These are phyloP conservation scores for Phyllosticta citrichinensis DNA, from an alignment of 2,329 filamentous ascomycete species.

Conservation along the genomic window DNA sequence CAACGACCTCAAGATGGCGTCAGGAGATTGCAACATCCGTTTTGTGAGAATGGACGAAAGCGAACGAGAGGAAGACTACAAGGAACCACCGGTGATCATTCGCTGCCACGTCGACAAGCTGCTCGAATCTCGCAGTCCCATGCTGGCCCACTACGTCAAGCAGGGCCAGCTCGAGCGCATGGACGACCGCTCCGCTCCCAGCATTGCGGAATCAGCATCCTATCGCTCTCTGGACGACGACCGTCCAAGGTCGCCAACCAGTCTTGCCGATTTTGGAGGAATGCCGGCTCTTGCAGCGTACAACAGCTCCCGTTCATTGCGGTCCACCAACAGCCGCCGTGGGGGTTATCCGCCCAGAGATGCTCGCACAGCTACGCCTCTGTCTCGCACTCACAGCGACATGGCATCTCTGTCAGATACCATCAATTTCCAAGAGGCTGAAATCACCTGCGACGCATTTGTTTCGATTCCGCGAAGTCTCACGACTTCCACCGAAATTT, in stretches of 20 bases:
- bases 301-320: not conserved
- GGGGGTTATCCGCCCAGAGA: not conserved
- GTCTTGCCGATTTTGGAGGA: not conserved
- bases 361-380: not conserved
- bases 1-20: conserved; percentile 25
- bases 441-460: conserved; percentile 43
- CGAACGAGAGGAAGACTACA: conserved; percentile 15
- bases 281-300: not conserved
- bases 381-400: conserved; percentile 10
- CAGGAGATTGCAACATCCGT: conserved; percentile 24
- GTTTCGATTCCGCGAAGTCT: conserved; percentile 48
- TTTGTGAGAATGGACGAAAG: conserved; percentile 21
- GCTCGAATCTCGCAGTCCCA: conserved; percentile 27
- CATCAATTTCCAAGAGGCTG: conserved; percentile 8
- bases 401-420: conserved; percentile 6
- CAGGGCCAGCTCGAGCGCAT: conserved; percentile 27
- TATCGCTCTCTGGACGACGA: conserved; percentile 2
- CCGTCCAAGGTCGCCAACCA: not conserved
- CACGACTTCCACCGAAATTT: conserved; percentile 36
- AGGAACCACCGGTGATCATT: conserved; percentile 26
- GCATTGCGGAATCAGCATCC: not conserved
- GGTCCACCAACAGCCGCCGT: not conserved
- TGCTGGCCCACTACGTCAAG: conserved; percentile 26
- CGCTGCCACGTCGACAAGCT: conserved; percentile 25
- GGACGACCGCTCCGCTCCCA: conserved; percentile 12